Evolutionary conservation across 306 rosid species (phyloP), one percentile per base, ranked within the genome.

Genomic region (Hippophae gyantsensis): DNA sequence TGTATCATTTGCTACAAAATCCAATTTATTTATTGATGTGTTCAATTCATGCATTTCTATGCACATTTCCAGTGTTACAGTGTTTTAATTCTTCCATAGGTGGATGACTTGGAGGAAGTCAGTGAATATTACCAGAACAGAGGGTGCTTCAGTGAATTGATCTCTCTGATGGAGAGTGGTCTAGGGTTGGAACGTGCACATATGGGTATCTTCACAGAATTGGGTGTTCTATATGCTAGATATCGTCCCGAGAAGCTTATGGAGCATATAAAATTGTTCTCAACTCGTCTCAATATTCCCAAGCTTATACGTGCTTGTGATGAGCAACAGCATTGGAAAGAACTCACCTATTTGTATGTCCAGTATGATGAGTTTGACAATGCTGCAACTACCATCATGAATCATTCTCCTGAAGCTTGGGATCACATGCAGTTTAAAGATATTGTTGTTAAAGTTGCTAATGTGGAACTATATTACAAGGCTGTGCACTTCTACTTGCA

Each of bases 371-470:
- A 93, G 78, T 93, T 93, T 44, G 99, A 93, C 69, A 93, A 93
- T 80, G 99, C 97, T 64, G 97, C 99, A 43, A 80, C 99, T 25
- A 93, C 99, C 56, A 93, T 93, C 69, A 93, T 93, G 99, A 93
- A 93, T 80, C 97, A 93, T 70, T 88, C 97, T 51, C 97, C 95
- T 23, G 99, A 93, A 81, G 99, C 99, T 66, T 93, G 99, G 99
- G 99, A 93, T 74, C 99, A 88, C 80, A 88, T 93, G 99, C 99
- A 88, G 66, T 93, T 93, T 68, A 93, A 93, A 74, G 97, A 93
- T 63, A 97, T 93, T 64, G 54, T 82, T 9, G 97, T 79, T 49
- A 93, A 93, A 84, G 97, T 93, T 79, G 99, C 94, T 42, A 93
- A 82, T 61, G 99, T 93, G 66, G 99, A 93, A 82, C 68, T 93